Base-by-base conservation (phyloP, 1,284 basidiomycete species). In the Veloboletus limbatus region DNA sequence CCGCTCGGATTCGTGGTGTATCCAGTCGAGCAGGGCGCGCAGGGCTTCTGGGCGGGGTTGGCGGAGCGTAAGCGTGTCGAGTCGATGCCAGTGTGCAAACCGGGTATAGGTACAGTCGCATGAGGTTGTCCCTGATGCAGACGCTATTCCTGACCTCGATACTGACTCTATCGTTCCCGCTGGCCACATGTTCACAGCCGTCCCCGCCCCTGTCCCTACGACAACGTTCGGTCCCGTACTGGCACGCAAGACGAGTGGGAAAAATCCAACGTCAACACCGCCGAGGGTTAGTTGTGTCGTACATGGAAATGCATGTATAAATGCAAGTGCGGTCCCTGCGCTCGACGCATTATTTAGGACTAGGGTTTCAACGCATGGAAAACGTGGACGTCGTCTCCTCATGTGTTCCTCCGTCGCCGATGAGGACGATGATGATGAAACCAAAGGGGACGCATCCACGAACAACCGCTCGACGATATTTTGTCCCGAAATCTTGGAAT, bases 321-420 rank as follows among this genome's bases (percentile, higher is more conserved):
- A 64, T 0, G 59, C 41, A 5, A 56, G 35, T 8, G 61, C 61
- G 0, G 58, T 51, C 4, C 47, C 51, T 14, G 54, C 47, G 16
- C 41, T 66, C 8, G 59, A 64, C 1, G 47, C 53, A 11, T 64
- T 64, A n/a, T 65, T 48, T 2, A 67, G 33, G 6, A 63, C 59
- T 3, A 63, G 27, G 14, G 52, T 64, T 38, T 61, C 52, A 3
- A 63, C 61, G 18, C 37, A 39, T 18, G 59, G 59, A 30, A 63
- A 63, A 30, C 50, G 55, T 26, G 63, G 58, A 9, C 43, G 42
- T 32, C 52, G 55, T 41, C 40, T 47, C 16, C 30, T 49, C 21
- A 33, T 9, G 24, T 36, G 46, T 20, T 35, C 32, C 3, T 34
- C 43, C 3, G 25, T 31, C 17, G 6, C 7, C 1, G 38, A 30